A percentile compares a stretch with the other conserved stretches of the same genome.
These are phyloP conservation scores for Stellera chamaejasme DNA, from an alignment of 345 rosid genomes.

Conservation along the genomic window DNA sequence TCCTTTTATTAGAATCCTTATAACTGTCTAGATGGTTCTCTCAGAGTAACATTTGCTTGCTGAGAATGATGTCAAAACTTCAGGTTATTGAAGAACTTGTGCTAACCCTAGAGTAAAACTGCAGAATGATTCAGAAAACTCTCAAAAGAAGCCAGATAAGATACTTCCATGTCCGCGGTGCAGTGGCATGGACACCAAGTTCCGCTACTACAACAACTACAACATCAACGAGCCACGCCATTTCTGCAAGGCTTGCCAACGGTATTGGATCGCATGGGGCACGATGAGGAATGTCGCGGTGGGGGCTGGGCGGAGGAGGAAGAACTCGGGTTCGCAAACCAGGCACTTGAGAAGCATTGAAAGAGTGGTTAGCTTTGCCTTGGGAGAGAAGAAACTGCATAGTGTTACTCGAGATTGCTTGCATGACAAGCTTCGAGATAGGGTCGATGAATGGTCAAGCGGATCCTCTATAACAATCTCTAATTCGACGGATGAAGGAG, in stretches of 20 bases:
- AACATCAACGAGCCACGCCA: conserved; percentile 89
- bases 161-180: conserved; percentile 89
- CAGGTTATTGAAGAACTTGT: background rate
- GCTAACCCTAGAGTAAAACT: conserved; percentile 17
- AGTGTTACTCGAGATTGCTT: conserved; percentile 36
- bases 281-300: conserved; percentile 89
- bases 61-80: conserved; percentile 7
- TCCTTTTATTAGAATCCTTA: too few species aligned
- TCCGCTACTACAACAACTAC: conserved; percentile 91
- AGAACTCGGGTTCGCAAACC: conserved; percentile 52
- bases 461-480: conserved; percentile 47
- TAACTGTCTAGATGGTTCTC: too few species aligned
- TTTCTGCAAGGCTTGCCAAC: conserved; percentile 91
- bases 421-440: conserved; percentile 18
- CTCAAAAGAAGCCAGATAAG: conserved; percentile 81
- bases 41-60: conserved; percentile 2
- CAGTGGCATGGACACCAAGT: conserved; percentile 85
- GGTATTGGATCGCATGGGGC: conserved; percentile 95
- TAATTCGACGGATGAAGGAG: conserved; percentile 27
- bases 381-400: conserved; percentile 29
- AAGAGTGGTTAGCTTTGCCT: conserved; percentile 56
- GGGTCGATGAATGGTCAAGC: conserved; percentile 47
- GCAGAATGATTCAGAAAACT: conserved; percentile 24
- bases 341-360: conserved; percentile 49
- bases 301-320: conserved; percentile 91